Conservation (phyloP, 2,329 filamentous ascomycete genomes). For the Aspergillus awamori region DNA sequence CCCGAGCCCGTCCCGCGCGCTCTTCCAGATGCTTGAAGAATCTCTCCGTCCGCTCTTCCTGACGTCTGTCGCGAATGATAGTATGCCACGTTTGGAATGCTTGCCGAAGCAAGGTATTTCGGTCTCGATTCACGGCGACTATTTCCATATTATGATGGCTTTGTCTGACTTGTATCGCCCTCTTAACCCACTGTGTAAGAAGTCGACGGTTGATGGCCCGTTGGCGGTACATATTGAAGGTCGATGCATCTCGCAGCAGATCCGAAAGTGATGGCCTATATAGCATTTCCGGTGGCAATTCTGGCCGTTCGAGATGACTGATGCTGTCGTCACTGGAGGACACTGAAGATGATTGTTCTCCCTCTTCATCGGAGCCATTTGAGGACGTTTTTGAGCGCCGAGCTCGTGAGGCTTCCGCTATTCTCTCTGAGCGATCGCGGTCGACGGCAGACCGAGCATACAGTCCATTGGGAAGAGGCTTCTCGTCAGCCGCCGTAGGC, state of each 20-base stretch:
- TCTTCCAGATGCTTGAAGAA: constrained; percentile 61
- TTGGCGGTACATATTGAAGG: constrained; percentile 49
- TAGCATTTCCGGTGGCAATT: constrained; percentile 43
- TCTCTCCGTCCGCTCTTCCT: constrained; percentile 51
- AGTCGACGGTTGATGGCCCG: constrained; percentile 42
- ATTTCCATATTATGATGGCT: constrained; percentile 43
- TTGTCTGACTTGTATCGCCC: constrained; percentile 42
- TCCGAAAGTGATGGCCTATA: constrained; percentile 56
- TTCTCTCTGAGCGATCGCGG: constrained; percentile 34
- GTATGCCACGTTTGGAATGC: constrained; percentile 56
- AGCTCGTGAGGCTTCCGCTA: constrained; percentile 24
- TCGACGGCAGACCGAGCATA: constrained; percentile 34
- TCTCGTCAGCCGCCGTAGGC: constrained; percentile 12
- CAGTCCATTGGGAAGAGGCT: constrained; percentile 28
- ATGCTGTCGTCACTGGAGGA: constrained; percentile 27
- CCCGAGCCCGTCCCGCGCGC: constrained; percentile 65
- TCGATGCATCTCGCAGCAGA: constrained; percentile 55
- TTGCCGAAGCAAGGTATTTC: constrained; percentile 54
- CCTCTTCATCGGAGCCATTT: constrained; percentile 27
- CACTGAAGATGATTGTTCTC: constrained; percentile 21
- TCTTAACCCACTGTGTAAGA: constrained; percentile 53
- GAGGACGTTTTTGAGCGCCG: constrained; percentile 11
- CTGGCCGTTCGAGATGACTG: constrained; percentile 30
- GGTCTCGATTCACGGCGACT: constrained; percentile 55
- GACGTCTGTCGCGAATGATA: constrained; percentile 44